A percentile compares a stretch with the other conserved stretches of the same genome.
Evolutionary conservation across 2,329 filamentous ascomycete genomes (phyloP).

Genomic region (Trematosphaeria pertusa): DNA sequence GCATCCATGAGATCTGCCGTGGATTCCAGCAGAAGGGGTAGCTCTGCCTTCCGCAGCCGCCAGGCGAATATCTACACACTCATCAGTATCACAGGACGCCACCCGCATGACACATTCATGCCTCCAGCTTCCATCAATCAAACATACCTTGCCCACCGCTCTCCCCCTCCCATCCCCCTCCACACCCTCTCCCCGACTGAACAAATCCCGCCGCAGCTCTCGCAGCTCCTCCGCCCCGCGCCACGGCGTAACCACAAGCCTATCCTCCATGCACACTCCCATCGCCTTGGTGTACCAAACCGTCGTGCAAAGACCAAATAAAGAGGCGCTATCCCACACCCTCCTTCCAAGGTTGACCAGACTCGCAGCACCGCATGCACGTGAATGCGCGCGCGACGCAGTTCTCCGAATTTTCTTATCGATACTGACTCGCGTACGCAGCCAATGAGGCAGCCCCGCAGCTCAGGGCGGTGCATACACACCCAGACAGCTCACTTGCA

Average conservation of each 20-base stretch:
- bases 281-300: no score
- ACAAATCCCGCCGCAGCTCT: slow-evolving; percentile 69
- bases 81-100: no score
- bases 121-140: background rate
- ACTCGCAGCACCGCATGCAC: no score
- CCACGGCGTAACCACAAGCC: slow-evolving; percentile 77
- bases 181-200: slow-evolving; percentile 48
- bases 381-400: background rate
- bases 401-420: background rate
- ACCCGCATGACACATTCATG: slow-evolving; percentile 8
- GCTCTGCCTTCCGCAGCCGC: slow-evolving; percentile 37
- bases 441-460: no score
- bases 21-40: slow-evolving; percentile 80
- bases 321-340: background rate
- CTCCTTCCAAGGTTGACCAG: no score
- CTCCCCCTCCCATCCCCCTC: slow-evolving; percentile 36
- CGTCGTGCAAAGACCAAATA: no score
- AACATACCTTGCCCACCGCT: slow-evolving; percentile 50
- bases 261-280: slow-evolving; percentile 12
- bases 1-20: slow-evolving; percentile 77
- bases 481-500: no score
- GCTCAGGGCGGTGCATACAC: no score
- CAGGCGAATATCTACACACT: slow-evolving; percentile 40
- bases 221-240: slow-evolving; percentile 71
- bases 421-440: no score